Conservation (phyloP, 2,329 filamentous ascomycete species). For the Clonostachys chloroleuca region DNA sequence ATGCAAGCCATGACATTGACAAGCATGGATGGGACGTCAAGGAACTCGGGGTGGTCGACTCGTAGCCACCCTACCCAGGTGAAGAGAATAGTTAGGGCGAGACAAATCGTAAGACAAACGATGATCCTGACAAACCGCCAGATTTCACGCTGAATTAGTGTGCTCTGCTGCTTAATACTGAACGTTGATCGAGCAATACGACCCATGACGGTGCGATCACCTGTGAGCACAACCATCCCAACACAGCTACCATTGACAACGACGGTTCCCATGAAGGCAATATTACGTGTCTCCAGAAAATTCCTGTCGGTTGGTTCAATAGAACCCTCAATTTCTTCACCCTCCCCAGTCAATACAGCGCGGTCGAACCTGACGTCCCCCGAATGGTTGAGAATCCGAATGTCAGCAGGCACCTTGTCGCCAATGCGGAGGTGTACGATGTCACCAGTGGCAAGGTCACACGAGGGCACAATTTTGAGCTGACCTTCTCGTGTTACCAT, state of each 20-base stretch:
- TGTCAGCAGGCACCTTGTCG: conserved; percentile 56
- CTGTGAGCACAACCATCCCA: conserved; percentile 58
- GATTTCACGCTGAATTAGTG: conserved; percentile 16
- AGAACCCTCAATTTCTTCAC: conserved; percentile 43
- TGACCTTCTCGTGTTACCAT: no score
- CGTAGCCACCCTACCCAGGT: no score
- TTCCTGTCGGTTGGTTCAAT: conserved; percentile 43
- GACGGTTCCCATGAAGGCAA: conserved; percentile 58
- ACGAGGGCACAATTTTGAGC: conserved; percentile 35
- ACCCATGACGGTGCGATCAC: conserved; percentile 58
- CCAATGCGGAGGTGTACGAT: conserved; percentile 49
- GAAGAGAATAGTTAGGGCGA: conserved; percentile 2
- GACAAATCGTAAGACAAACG: conserved; percentile 18
- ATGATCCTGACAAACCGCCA: conserved; percentile 38
- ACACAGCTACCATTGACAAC: conserved; percentile 57
- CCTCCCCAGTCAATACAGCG: conserved; percentile 60
- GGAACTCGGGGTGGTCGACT: conserved; percentile 20
- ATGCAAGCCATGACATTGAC: conserved; percentile 42
- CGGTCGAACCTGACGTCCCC: conserved; percentile 68
- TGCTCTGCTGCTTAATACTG: conserved; percentile 19
- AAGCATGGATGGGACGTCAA: conserved; percentile 26
- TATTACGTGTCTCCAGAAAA: conserved; percentile 41
- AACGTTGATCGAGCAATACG: conserved; percentile 48
- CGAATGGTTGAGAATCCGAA: conserved; percentile 45
- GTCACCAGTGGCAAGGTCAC: conserved; percentile 33